These are phyloP conservation scores for Botrytis tulipae DNA, from an alignment of 2,329 filamentous ascomycete genomes.

Conservation along the genomic window DNA sequence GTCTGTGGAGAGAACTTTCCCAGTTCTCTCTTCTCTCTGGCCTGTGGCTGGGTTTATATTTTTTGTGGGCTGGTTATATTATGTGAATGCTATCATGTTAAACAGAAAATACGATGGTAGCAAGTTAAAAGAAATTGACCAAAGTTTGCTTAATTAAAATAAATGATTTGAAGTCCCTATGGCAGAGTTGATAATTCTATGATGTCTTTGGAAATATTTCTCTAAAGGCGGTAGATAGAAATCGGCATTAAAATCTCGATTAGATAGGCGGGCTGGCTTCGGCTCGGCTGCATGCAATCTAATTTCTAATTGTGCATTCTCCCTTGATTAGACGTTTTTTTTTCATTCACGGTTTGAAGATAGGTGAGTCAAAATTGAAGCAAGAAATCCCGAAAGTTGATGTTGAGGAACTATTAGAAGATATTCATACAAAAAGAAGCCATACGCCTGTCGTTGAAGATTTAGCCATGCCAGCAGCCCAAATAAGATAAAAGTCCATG, in stretches of 20 bases:
- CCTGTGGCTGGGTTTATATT: neutral
- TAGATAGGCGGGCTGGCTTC: neutral
- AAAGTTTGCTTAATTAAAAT: slow-evolving; percentile 4
- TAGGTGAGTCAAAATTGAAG: neutral
- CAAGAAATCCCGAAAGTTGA: slow-evolving; percentile 8
- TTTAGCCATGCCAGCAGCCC: slow-evolving; percentile 24
- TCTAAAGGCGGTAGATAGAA: slow-evolving; percentile 8
- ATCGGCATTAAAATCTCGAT: slow-evolving; percentile 2
- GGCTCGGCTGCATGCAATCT: neutral
- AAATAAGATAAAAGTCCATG: slow-evolving; percentile 21
- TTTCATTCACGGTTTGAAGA: neutral
- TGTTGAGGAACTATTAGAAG: slow-evolving; percentile 25
- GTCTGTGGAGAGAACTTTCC: slow-evolving; percentile 11
- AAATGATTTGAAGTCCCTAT: neutral
- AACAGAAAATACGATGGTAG: neutral
- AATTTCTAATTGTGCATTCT: neutral
- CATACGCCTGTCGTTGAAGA: slow-evolving; percentile 33
- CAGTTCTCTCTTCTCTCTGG: slow-evolving; percentile 13
- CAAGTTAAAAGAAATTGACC: neutral
- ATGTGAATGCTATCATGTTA: slow-evolving; percentile 13
- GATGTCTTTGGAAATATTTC: slow-evolving; percentile 17
- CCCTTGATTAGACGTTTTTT: slow-evolving; percentile 2
- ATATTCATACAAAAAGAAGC: slow-evolving; percentile 32
- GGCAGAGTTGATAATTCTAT: neutral
- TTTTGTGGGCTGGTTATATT: neutral